Percentiles rank a stretch among this genome's conserved stretches.
These are phyloP conservation scores for Durio zibethinus DNA, from an alignment of 345 rosid genomes.

Conservation along the genomic window DNA sequence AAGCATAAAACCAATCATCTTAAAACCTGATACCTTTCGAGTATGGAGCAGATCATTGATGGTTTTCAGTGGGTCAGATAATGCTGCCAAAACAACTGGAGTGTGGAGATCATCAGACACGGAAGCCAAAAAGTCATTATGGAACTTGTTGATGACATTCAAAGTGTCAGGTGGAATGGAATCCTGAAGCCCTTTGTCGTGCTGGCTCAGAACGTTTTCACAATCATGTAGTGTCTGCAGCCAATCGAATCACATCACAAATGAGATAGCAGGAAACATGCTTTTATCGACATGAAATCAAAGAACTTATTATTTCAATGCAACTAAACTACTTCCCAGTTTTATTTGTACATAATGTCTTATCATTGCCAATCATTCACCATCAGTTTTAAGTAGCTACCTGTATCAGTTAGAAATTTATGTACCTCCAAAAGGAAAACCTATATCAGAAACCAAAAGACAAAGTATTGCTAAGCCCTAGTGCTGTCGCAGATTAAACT, in stretches of 20 bases:
- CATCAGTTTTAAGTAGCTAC: neutral
- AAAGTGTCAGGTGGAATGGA: constrained; percentile 48
- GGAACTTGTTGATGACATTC: constrained; percentile 45
- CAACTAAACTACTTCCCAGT: neutral
- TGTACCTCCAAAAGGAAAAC: neutral
- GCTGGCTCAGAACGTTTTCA: constrained; percentile 52
- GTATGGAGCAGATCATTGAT: constrained; percentile 84
- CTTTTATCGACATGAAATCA: neutral
- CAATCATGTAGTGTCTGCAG: constrained; percentile 81
- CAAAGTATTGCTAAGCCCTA: neutral
- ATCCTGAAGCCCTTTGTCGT: constrained; percentile 28
- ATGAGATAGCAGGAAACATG: constrained; percentile 7
- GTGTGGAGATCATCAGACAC: constrained; percentile 96
- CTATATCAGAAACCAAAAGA: neutral
- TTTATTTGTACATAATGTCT: neutral
- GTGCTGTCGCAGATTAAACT: neutral
- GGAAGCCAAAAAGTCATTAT: constrained; percentile 51
- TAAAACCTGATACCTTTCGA: constrained; percentile 54
- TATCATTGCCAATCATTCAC: neutral
- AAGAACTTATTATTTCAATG: neutral
- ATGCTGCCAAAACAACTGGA: constrained; percentile 71
- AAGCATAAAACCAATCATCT: neutral
- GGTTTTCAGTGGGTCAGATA: constrained; percentile 79
- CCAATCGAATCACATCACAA: constrained; percentile 14
- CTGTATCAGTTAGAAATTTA: neutral